A percentile compares a stretch with the other conserved stretches of the same genome.
Evolutionary conservation across 768 basidiomycete genomes (phyloP).

Genomic region (Mycena rosella): DNA sequence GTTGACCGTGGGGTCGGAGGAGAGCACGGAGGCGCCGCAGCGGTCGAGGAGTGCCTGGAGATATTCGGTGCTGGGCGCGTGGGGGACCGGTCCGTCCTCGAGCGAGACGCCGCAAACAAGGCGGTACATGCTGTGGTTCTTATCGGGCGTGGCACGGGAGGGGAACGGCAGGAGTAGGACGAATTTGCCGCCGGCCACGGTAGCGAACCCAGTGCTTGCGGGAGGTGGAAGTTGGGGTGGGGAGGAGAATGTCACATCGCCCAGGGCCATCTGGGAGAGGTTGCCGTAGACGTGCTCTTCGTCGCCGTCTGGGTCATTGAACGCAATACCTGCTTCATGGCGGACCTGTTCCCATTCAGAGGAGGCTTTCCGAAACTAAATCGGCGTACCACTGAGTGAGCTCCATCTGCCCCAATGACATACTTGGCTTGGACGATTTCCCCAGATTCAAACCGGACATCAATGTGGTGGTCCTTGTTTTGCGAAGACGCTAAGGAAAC

Average conservation of each 20-base stretch:
- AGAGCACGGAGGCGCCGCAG: slow-evolving; percentile 50
- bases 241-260: slow-evolving; percentile 57
- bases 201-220: slow-evolving; percentile 41
- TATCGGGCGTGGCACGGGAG: too few species aligned
- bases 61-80: slow-evolving; percentile 54
- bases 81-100: slow-evolving; percentile 52
- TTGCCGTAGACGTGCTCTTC: slow-evolving; percentile 42
- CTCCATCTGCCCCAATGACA: slow-evolving; percentile 66
- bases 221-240: slow-evolving; percentile 40
- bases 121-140: slow-evolving; percentile 49
- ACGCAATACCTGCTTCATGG: slow-evolving; percentile 55
- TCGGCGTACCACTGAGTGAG: slow-evolving; percentile 55
- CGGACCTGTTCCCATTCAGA: slow-evolving; percentile 55
- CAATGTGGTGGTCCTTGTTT: slow-evolving; percentile 40
- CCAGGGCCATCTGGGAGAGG: slow-evolving; percentile 59
- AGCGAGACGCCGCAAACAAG: slow-evolving; percentile 55
- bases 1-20: slow-evolving; percentile 52
- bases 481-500: slow-evolving; percentile 49
- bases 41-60: slow-evolving; percentile 57
- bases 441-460: slow-evolving; percentile 63
- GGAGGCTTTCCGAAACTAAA: not conserved
- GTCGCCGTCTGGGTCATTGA: slow-evolving; percentile 56
- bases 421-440: slow-evolving; percentile 57
- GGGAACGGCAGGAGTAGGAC: too few species aligned
- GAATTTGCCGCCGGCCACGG: slow-evolving; percentile 35